Conservation (phyloP, 2,329 filamentous ascomycete genomes). For the Fusarium sambucinum region DNA sequence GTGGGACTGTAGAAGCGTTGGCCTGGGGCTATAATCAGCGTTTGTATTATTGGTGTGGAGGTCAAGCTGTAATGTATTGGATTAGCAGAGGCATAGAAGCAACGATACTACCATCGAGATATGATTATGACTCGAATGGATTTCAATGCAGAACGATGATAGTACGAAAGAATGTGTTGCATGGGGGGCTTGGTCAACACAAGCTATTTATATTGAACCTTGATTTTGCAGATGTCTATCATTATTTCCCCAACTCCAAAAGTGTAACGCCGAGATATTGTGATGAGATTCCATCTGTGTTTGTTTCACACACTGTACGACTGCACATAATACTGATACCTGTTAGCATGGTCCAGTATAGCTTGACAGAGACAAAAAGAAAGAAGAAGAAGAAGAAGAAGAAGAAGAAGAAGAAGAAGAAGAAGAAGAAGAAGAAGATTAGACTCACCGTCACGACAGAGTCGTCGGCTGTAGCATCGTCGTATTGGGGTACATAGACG, state of each 20-base stretch:
- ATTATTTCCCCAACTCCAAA: conserved; percentile 22
- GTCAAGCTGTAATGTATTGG: conserved; percentile 39
- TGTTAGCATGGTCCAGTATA: conserved; percentile 41
- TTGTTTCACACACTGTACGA: conserved; percentile 54
- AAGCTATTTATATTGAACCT: neutral
- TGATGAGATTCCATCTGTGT: neutral
- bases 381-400: no score
- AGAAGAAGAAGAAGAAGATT: neutral
- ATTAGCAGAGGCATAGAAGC: conserved; percentile 38
- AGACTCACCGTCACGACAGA: conserved; percentile 77
- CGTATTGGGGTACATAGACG: conserved; percentile 80
- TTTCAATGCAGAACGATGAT: conserved; percentile 36
- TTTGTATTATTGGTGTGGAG: conserved; percentile 28
- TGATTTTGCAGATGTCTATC: neutral
- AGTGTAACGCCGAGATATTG: conserved; percentile 27
- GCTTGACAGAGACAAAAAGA: conserved; percentile 10
- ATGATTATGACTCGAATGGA: conserved; percentile 27
- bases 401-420: no score
- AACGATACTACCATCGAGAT: conserved; percentile 22
- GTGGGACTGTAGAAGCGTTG: conserved; percentile 16
- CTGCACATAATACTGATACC: conserved; percentile 57
- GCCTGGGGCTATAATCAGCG: conserved; percentile 32
- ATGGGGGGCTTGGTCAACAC: neutral
- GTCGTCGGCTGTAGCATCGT: conserved; percentile 73
- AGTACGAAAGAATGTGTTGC: conserved; percentile 33